Base-by-base conservation (phyloP, 192 early-diverging fungal genomes). In the Cetraspora pellucida region DNA sequence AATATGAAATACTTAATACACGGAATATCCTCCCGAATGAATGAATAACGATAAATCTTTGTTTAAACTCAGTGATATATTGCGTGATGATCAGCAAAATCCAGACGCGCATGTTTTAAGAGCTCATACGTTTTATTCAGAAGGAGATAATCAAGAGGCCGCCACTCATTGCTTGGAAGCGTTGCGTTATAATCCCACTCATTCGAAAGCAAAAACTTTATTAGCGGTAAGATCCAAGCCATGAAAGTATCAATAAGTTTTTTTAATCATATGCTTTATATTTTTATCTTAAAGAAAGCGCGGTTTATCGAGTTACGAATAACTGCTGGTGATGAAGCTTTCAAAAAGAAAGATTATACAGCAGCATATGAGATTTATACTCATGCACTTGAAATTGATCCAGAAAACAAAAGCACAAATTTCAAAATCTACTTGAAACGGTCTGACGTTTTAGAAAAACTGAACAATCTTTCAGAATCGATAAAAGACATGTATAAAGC, bases 101-200 rank as follows among this genome's bases (percentile, higher is more conserved):
- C 83, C 91, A 17, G 91, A 93, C 73, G 91, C 91, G 4, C 83
- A 93, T 43, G 86, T 85, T 9, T 67, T 94, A 30, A 80, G 91
- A 52, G 93, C 93, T 10, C 83, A 83, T 50, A 85, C 91, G 21
- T 83, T 92, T 27, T 94, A 92, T 78, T 79, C 91, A 44, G 89
- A 91, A 85, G 84, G 93, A 80, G 88, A 89, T 46, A 86, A 87
- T 60, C 27, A 46, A 60, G 88, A 89, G 77, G 81, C 88, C 21
- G 74, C 73, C 0, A 81, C 84, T 50, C 88, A 89, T 52, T 88
- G 86, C 71, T 58, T 71, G 17, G 85, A 91, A 64, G 90, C 93
- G 7, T 78, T 96, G 30, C 81, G 88, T 1, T 94, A 84, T 79
- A 94, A 96, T 76, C 94, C 93, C 13, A 94, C 95, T 82, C 88